Base-by-base conservation (phyloP, 768 basidiomycete genomes). In the Serendipita vermifera region DNA sequence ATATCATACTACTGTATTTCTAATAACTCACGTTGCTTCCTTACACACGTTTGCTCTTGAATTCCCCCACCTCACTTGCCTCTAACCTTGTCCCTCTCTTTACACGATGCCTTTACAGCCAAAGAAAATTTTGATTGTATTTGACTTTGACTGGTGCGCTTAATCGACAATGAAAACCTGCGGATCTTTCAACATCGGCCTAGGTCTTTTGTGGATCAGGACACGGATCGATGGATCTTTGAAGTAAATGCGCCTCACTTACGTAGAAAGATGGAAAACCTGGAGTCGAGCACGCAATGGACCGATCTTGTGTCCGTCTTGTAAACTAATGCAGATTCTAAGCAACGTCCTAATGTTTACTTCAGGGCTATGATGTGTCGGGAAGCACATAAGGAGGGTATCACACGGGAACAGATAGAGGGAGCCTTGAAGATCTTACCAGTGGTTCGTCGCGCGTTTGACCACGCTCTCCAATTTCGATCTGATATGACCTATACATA, bases 181-280 rank as follows among this genome's bases (percentile, higher is more conserved):
- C 14, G n/a, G 36, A 38, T 11, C 17, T 3, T 48, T 15, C 26
- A 2, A 13, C 41, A 14, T 13, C 53, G 6, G 7, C 32, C 22
- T 26, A 90, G 87, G 87, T 90, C 87, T 33, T 77, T 87, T 70
- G 82, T 83, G 55, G 94, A 99, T 71, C 93, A 98, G 72, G 96
- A 99, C 72, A 85, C 92, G 0, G 96, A 98, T 69, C 75, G 92
- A 70, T 99, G 85, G 80, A 72, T 92, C 58, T 82, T 89, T 61
- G 89, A 93, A 67, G 89, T 94, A 57, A 77, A 92, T 32, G 85
- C 83, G 0, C 83, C 84, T 2, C 81, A 88, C 62, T 74, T 97
- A 39, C 86, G 96, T 55, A 74, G 88, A 43, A 80, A 86, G 65
- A 81, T 96, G 75, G 77, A 87, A 64, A 73, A 72, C 22, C 72